A percentile compares a stretch with the other conserved stretches of the same genome.
These are phyloP conservation scores for Chytriomyces hyalinus DNA, from an alignment of 192 early-diverging fungal genomes.

Conservation along the genomic window DNA sequence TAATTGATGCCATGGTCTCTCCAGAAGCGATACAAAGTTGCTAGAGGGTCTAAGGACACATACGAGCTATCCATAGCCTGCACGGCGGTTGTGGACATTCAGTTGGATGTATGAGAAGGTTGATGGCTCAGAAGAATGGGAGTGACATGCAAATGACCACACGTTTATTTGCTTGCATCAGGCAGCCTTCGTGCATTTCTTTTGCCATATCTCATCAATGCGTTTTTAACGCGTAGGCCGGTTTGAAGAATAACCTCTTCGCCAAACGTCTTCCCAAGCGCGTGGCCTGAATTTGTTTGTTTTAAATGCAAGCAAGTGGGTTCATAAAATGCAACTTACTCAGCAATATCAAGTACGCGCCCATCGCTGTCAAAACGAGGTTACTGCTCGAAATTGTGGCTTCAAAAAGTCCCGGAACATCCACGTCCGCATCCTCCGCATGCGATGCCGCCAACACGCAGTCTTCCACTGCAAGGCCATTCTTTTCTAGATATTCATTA, in stretches of 20 bases:
- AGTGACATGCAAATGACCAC: too few species aligned
- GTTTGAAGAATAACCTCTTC: constrained; percentile 19
- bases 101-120: too few species aligned
- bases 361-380: background rate
- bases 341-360: constrained; percentile 15
- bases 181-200: background rate
- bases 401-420: constrained; percentile 17
- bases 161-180: too few species aligned
- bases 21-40: too few species aligned
- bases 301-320: background rate
- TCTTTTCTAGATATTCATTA: background rate
- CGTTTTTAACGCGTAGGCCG: constrained; percentile 14
- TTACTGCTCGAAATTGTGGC: background rate
- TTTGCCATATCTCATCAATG: constrained; percentile 8
- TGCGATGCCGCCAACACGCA: background rate
- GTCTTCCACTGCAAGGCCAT: constrained; percentile 13
- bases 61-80: too few species aligned
- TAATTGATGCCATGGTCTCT: too few species aligned
- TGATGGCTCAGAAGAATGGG: too few species aligned
- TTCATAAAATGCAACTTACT: background rate
- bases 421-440: background rate
- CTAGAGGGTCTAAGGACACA: too few species aligned
- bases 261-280: background rate
- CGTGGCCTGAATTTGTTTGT: background rate
- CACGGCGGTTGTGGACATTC: too few species aligned